Conservation (phyloP, 2,329 filamentous ascomycete genomes). For the Colletotrichum orbiculare region DNA sequence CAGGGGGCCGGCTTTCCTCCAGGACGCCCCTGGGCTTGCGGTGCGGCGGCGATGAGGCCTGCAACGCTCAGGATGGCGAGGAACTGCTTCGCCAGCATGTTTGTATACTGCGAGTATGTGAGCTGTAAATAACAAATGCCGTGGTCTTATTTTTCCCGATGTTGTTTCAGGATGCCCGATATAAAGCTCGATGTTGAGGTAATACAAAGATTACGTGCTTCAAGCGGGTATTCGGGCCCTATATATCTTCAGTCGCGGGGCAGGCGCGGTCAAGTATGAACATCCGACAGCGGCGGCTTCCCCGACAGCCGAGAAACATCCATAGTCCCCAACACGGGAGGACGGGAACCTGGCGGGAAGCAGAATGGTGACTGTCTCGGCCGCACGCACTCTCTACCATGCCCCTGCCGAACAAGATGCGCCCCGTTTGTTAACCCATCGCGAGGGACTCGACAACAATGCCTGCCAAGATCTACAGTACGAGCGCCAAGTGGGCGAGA, state of each 20-base stretch:
- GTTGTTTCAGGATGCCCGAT: too few species aligned
- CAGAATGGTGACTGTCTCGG: slow-evolving; percentile 16
- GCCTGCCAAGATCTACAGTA: not conserved
- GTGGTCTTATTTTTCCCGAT: too few species aligned
- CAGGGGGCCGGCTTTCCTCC: slow-evolving; percentile 12
- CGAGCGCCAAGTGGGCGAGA: slow-evolving; percentile 7
- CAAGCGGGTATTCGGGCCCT: slow-evolving; percentile 4
- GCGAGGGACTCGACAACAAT: not conserved
- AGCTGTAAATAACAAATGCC: not conserved
- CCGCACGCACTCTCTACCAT: slow-evolving; percentile 1
- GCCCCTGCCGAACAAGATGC: not conserved
- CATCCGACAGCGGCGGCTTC: not conserved
- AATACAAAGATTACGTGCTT: not conserved
- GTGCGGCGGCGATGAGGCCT: slow-evolving; percentile 23
- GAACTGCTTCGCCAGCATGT: slow-evolving; percentile 24
- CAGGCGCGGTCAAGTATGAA: not conserved
- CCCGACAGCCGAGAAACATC: not conserved
- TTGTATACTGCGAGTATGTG: not conserved
- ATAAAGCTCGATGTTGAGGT: not conserved
- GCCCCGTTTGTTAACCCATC: slow-evolving; percentile 6
- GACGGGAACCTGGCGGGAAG: slow-evolving; percentile 24
- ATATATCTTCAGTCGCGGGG: slow-evolving; percentile 15
- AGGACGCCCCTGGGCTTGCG: slow-evolving; percentile 7
- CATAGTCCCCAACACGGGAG: slow-evolving; percentile 16
- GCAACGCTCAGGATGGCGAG: slow-evolving; percentile 19